Percentiles rank a stretch among this genome's conserved stretches.
These are phyloP conservation scores for Noccaea caerulescens DNA, from an alignment of 345 rosid species.

Conservation along the genomic window DNA sequence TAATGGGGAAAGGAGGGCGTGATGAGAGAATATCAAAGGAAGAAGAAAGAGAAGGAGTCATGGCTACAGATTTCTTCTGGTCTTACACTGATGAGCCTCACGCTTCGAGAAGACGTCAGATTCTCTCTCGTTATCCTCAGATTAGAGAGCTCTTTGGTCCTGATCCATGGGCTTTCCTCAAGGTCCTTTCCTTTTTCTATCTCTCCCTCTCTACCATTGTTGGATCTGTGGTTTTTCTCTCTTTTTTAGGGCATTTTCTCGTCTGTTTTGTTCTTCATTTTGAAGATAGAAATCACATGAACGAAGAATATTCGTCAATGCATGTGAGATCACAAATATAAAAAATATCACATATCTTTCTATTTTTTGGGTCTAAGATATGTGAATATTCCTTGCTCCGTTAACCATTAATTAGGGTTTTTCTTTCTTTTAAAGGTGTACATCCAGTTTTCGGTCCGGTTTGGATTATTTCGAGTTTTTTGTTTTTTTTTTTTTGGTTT, in stretches of 20 bases:
- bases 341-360: too few relatives aligned
- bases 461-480: too few relatives aligned
- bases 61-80: conserved; percentile 92
- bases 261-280: conserved; percentile 1
- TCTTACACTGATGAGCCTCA: conserved; percentile 94
- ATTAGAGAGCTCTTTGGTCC: conserved; percentile 87
- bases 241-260: not conserved
- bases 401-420: conserved; percentile 4
- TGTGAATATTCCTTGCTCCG: not conserved
- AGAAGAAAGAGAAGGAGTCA: conserved; percentile 50
- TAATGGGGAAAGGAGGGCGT: conserved; percentile 43
- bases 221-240: not conserved
- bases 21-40: conserved; percentile 38
- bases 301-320: not conserved
- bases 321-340: not conserved
- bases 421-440: not conserved
- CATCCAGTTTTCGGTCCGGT: not conserved
- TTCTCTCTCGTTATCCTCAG: conserved; percentile 87
- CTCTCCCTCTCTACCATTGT: not conserved
- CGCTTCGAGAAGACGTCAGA: conserved; percentile 74
- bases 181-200: conserved; percentile 47
- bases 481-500: too few relatives aligned
- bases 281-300: not conserved
- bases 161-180: conserved; percentile 71
- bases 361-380: too few relatives aligned